Conservation (phyloP, 345 rosid species). For the Aquilaria sinensis region DNA sequence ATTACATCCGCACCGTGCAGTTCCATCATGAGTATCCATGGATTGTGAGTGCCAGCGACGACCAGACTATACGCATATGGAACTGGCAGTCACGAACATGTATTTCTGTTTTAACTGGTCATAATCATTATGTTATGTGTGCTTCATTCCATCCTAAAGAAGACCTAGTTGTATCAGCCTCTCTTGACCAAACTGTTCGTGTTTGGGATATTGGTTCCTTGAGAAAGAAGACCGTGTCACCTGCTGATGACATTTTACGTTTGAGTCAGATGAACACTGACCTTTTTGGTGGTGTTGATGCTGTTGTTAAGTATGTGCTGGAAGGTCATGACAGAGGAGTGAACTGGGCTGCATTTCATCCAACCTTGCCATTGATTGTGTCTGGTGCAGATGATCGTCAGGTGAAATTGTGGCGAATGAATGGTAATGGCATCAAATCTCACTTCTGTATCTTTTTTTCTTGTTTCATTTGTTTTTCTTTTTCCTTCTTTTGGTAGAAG, state of each 20-base stretch:
- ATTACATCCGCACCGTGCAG: constrained; percentile 94
- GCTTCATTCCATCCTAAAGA: constrained; percentile 97
- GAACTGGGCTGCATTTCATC: constrained; percentile 99
- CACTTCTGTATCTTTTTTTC: no score
- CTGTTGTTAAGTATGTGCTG: constrained; percentile 92
- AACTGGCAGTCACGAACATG: constrained; percentile 99
- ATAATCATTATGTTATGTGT: constrained; percentile 98
- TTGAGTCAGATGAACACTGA: constrained; percentile 92
- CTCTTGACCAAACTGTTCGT: constrained; percentile 94
- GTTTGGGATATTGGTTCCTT: constrained; percentile 97
- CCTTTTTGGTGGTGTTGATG: constrained; percentile 93
- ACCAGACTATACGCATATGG: constrained; percentile 97
- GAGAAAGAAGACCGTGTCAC: constrained; percentile 82
- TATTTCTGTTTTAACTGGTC: constrained; percentile 91
- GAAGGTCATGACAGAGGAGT: constrained; percentile 99
- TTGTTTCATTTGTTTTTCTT: neutral
- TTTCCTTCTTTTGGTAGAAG: no score
- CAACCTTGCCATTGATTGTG: constrained; percentile 90
- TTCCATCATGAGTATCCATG: constrained; percentile 96
- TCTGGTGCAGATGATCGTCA: constrained; percentile 99
- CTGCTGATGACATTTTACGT: constrained; percentile 83
- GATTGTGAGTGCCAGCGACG: constrained; percentile 99
- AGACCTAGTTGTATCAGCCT: constrained; percentile 94
- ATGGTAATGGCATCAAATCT: constrained; percentile 39
- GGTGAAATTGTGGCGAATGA: constrained; percentile 98